Percentiles rank a stretch among this genome's conserved stretches.
Conservation (phyloP, 306 rosid species). For the Sesbania bispinosa region DNA sequence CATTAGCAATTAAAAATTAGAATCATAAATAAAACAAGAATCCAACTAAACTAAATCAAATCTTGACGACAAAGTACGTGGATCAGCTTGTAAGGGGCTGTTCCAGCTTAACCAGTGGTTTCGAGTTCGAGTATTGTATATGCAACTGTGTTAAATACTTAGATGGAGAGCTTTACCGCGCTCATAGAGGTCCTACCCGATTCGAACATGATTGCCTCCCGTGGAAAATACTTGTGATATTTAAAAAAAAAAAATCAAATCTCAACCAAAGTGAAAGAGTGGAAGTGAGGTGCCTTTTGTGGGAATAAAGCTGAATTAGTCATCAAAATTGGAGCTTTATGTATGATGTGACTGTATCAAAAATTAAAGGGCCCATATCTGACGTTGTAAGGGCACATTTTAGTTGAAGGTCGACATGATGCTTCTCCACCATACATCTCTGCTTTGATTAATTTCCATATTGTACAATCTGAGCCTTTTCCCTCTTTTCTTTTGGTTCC, state of each 20-base stretch:
- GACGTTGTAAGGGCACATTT: neutral
- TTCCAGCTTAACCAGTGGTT: too few species aligned
- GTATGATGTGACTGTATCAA: conserved; percentile 32
- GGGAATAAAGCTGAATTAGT: neutral
- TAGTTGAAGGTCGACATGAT: neutral
- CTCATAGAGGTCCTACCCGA: too few species aligned
- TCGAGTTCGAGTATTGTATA: too few species aligned
- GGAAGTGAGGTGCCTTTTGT: neutral
- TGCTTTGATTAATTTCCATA: neutral
- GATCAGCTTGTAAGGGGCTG: too few species aligned
- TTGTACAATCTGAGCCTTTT: too few species aligned
- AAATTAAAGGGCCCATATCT: neutral
- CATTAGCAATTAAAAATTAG: neutral
- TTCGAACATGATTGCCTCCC: too few species aligned
- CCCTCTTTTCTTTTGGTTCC: neutral
- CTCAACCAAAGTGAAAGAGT: neutral
- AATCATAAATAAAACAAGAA: neutral
- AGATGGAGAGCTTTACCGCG: too few species aligned
- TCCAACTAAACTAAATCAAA: neutral
- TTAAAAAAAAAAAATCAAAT: too few species aligned
- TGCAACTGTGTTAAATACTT: too few species aligned
- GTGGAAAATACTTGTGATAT: too few species aligned
- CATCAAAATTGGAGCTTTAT: conserved; percentile 25
- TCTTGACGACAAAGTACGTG: too few species aligned
- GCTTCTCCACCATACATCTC: neutral